phyloP scores from a whole-genome alignment of 257 asterid species.

The Solanum raphanifolium region DNA sequence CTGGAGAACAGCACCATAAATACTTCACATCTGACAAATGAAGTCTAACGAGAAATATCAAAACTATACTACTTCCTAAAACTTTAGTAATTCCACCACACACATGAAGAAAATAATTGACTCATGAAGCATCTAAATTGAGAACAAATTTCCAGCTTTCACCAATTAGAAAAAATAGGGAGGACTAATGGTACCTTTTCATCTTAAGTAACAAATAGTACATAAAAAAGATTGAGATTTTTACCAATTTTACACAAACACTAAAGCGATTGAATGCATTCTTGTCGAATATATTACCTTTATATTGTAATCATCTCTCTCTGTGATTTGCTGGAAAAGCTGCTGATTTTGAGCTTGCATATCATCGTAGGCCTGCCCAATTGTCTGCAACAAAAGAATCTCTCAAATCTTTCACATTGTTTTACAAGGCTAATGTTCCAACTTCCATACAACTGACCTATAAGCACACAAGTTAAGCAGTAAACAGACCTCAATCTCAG shows the following conservation, averaged over 20 bases:
- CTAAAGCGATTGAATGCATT: neutral
- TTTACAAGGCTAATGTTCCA: neutral
- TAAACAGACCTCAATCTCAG: constrained; percentile 79
- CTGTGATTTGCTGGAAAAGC: constrained; percentile 88
- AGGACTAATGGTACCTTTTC: neutral
- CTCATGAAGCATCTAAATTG: neutral
- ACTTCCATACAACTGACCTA: neutral
- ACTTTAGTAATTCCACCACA: neutral
- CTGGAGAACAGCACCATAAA: neutral
- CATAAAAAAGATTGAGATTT: neutral
- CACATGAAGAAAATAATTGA: neutral
- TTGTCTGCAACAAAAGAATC: constrained; percentile 55
- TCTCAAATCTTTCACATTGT: neutral
- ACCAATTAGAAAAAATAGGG: neutral
- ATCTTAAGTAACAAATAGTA: neutral
- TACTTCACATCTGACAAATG: neutral
- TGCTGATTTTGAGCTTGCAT: constrained; percentile 98
- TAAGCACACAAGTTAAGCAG: neutral
- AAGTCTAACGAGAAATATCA: neutral
- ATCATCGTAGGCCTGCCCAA: constrained; percentile 96
- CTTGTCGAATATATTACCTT: constrained; percentile 35
- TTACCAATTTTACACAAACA: neutral
- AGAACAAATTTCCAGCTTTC: neutral
- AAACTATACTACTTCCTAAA: neutral
- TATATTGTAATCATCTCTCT: constrained; percentile 92